Evolutionary conservation across 768 basidiomycete species (phyloP).

Genomic region (Daedaleopsis nitida): DNA sequence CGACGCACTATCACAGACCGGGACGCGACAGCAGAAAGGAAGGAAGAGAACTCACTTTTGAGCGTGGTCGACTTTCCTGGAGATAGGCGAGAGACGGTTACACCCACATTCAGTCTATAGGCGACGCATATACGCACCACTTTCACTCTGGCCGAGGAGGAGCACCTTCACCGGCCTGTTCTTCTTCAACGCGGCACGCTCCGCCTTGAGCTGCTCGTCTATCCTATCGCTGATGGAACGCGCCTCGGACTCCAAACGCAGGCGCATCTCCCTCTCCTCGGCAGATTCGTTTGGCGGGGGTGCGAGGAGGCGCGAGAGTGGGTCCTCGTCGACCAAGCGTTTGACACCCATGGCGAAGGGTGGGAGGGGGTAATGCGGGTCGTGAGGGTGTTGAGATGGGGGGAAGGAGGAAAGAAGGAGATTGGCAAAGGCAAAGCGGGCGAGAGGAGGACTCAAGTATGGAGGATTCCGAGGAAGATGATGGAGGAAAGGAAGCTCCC

Average conservation of each 20-base stretch:
- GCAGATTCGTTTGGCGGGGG: conserved; percentile 63
- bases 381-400: not conserved
- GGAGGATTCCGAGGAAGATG: not conserved
- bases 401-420: not conserved
- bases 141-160: conserved; percentile 41
- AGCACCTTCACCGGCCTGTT: conserved; percentile 40
- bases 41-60: conserved; percentile 34
- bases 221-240: conserved; percentile 55
- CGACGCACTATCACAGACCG: not conserved
- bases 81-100: not conserved
- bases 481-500: not conserved
- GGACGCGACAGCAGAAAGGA: not conserved
- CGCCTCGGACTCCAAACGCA: conserved; percentile 56
- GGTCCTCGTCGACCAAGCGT: conserved; percentile 51
- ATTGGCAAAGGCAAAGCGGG: not conserved
- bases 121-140: conserved; percentile 29
- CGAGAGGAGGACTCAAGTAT: not conserved
- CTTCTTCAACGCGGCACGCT: conserved; percentile 33
- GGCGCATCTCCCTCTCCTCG: conserved; percentile 45
- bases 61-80: conserved; percentile 44
- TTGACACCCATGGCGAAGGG: conserved; percentile 29
- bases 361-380: not conserved
- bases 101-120: not conserved
- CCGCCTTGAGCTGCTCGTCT: conserved; percentile 41
- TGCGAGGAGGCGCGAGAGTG: conserved; percentile 54